Conservation (phyloP, 345 rosid species). For the Lepidium didymum region DNA sequence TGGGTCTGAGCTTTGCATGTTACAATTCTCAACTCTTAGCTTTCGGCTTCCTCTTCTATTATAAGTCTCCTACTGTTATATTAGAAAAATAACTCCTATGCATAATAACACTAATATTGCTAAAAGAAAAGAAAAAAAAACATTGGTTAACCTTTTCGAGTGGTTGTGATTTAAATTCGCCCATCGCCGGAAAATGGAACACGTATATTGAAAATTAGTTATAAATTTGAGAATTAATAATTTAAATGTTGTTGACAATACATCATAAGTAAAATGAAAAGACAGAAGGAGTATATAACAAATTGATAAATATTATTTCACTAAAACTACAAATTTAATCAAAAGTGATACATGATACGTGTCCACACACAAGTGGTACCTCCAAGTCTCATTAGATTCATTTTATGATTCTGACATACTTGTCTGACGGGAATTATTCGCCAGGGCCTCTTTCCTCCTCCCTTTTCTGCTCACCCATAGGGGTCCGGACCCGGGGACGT, state of each 20-base stretch:
- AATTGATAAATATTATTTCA: not conserved
- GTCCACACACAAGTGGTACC: slow-evolving; percentile 1
- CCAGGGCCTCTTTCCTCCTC: too few relatives aligned
- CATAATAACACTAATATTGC: too few relatives aligned
- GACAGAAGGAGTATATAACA: not conserved
- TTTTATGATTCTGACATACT: slow-evolving; percentile 8
- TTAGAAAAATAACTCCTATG: too few relatives aligned
- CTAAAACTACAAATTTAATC: not conserved
- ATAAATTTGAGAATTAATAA: not conserved
- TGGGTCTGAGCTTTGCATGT: too few relatives aligned
- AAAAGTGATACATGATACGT: slow-evolving; percentile 3
- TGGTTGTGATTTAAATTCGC: not conserved
- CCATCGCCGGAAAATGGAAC: not conserved
- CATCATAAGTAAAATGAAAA: not conserved
- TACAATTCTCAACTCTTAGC: too few relatives aligned
- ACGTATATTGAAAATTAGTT: not conserved
- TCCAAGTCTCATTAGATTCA: slow-evolving; percentile 7
- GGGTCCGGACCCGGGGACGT: too few relatives aligned
- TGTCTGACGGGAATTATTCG: not conserved
- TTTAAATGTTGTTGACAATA: not conserved
- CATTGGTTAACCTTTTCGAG: not conserved
- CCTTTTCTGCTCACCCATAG: too few relatives aligned
- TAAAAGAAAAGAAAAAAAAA: too few relatives aligned
- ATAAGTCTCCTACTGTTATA: too few relatives aligned
- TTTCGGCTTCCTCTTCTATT: too few relatives aligned